Evolutionary conservation across 1,284 basidiomycete genomes (phyloP).

Genomic region (Cryptococcus sp.): DNA sequence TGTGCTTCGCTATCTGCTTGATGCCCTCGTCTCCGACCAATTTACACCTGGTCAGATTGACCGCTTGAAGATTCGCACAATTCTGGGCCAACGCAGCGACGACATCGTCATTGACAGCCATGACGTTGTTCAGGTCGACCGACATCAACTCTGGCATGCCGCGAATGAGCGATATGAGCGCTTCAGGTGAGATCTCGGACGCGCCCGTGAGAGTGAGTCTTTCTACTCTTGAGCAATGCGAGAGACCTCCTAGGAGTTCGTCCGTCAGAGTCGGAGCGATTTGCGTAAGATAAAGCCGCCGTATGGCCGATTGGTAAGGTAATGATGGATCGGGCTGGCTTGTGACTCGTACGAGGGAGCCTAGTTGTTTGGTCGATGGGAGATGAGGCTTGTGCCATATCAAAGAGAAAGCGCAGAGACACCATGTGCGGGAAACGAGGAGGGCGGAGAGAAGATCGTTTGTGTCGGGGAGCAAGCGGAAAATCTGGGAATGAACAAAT

Average conservation of each 20-base stretch:
- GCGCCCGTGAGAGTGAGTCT: conserved; percentile 89
- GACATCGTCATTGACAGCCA: conserved; percentile 69
- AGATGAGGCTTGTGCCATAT: conserved; percentile 91
- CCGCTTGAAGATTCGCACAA: conserved; percentile 81
- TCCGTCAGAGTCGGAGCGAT: conserved; percentile 75
- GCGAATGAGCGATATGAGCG: conserved; percentile 69
- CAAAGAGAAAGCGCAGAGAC: conserved; percentile 90
- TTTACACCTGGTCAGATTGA: conserved; percentile 86
- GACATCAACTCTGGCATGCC: conserved; percentile 78
- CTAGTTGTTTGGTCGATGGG: conserved; percentile 60
- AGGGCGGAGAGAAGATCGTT: conserved; percentile 75
- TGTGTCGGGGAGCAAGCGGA: conserved; percentile 75
- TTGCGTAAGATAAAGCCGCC: conserved; percentile 84
- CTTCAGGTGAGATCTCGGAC: conserved; percentile 67
- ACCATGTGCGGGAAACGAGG: conserved; percentile 89
- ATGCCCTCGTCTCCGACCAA: conserved; percentile 78
- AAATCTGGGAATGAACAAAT: conserved; percentile 62
- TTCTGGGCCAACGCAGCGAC: conserved; percentile 69
- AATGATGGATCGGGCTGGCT: conserved; percentile 63
- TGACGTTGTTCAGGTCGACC: conserved; percentile 80
- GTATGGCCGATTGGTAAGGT: conserved; percentile 83
- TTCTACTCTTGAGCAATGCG: conserved; percentile 80
- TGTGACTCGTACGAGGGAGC: conserved; percentile 33
- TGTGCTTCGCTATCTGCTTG: conserved; percentile 71
- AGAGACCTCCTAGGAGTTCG: conserved; percentile 72